phyloP scores from a whole-genome alignment of 495 filamentous ascomycete genomes.

The Penicillium steckii region DNA sequence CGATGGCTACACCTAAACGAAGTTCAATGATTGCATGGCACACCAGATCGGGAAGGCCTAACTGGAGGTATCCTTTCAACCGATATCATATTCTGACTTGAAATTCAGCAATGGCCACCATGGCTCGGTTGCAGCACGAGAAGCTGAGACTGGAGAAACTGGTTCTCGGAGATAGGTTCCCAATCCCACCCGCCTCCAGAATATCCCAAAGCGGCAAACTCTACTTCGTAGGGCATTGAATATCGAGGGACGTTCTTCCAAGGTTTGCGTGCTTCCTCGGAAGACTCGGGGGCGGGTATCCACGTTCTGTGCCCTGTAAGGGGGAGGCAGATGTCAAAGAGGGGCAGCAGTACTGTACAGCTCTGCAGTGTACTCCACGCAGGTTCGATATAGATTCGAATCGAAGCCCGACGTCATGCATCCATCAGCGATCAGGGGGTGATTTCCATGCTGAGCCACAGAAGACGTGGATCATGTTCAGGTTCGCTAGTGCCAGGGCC shows the following conservation, averaged over 20 bases:
- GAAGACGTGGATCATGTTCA: constrained; percentile 11
- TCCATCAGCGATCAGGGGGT: constrained; percentile 16
- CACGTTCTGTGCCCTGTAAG: constrained; percentile 3
- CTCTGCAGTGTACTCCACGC: too few species aligned
- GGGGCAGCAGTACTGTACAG: not conserved
- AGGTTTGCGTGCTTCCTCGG: not conserved
- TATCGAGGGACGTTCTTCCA: not conserved
- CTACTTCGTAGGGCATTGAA: not conserved
- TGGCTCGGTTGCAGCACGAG: not conserved
- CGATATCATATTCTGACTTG: not conserved
- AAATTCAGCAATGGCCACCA: not conserved
- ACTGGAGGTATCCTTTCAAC: not conserved
- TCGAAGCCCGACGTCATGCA: constrained; percentile 18
- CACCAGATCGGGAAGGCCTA: not conserved
- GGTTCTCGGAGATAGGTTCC: not conserved
- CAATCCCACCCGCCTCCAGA: not conserved
- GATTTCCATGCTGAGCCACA: constrained; percentile 12
- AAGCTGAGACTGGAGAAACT: not conserved
- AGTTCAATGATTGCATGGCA: not conserved
- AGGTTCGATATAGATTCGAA: not conserved
- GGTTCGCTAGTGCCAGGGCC: not conserved
- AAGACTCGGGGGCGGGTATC: not conserved
- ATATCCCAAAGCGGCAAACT: not conserved
- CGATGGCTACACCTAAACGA: not conserved
- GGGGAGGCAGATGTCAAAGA: not conserved